Base-by-base conservation (phyloP, 73 alveolate genomes). In the Paramecium tetraurelia region DNA sequence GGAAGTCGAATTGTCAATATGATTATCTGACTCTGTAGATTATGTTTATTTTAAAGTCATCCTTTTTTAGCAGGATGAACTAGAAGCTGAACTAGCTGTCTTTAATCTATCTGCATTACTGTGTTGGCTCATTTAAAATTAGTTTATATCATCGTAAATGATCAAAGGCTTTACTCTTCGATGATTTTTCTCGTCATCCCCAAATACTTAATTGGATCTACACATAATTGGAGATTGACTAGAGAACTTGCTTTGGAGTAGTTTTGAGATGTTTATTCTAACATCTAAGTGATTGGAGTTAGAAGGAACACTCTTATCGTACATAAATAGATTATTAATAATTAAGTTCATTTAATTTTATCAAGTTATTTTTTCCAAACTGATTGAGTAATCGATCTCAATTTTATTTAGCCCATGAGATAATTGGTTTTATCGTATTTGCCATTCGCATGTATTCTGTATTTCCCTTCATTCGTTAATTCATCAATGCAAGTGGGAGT, bases 331-430 rank as follows among this genome's bases (percentile, higher is more conserved):
- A 63, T 63, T 63, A 63, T 33, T 63, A 31, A 63, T 63, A 63
- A 22, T 31, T 31, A 63, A 27, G 27, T 31, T 63, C 84, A 63
- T 33, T 63, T 63, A 27, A 63, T 63, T 63, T 63, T 63, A 27
- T 63, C 84, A 22, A 63, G 46, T 75, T 80, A 44, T 46, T 80
- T 80, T 31, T 80, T 80, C 90, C 90, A 80, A 80, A 41, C 57
- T 31, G 53, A 80, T 80, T 80, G 53, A 1, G 90, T 80, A 41
- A 80, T 80, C 53, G 90, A 80, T 80, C 90, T 80, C 46, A 80
- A 80, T 80, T 80, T 80, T 20, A 80, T 80, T 43, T 80, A 80
- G 11, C 75, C 44, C 72, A 41, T 18, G 12, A 80, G 36, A 80
- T 80, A 80, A 48, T 33, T 44, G 27, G 70, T 80, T 80, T 48